Evolutionary conservation across 495 filamentous ascomycete species (phyloP).

Genomic region (Entonaema liquescens): DNA sequence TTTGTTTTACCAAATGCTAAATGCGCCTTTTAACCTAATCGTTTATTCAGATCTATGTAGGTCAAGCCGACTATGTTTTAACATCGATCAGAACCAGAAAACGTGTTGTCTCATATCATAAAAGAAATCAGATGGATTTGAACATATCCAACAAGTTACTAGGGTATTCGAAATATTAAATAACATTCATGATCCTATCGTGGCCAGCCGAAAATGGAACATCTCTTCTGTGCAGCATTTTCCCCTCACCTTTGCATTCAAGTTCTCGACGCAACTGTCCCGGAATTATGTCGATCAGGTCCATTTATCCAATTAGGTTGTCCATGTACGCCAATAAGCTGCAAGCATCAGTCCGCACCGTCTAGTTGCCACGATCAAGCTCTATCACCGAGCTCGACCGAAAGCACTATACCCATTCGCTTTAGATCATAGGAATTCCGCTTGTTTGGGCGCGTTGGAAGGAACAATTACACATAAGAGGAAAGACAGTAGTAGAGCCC

Average conservation of each 20-base stretch:
- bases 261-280: background rate
- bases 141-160: slow-evolving; percentile 1
- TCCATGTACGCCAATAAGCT: background rate
- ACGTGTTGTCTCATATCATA: background rate
- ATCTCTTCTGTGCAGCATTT: background rate
- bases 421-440: background rate
- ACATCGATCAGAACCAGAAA: background rate
- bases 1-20: too few species aligned
- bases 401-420: background rate
- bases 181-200: slow-evolving; percentile 25
- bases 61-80: background rate
- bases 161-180: slow-evolving; percentile 24
- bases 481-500: slow-evolving; percentile 16
- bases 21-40: too few species aligned
- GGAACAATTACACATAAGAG: slow-evolving; percentile 48
- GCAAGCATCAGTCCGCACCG: background rate
- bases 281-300: background rate
- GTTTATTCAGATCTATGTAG: too few species aligned
- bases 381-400: slow-evolving; percentile 7
- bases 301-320: background rate
- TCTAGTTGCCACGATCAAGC: background rate
- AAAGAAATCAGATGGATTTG: slow-evolving; percentile 13
- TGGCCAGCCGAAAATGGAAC: slow-evolving; percentile 32
- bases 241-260: background rate
- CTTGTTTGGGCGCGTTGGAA: slow-evolving; percentile 33